phyloP scores from a whole-genome alignment of 371 early-diverging fungal genomes.

The Encephalitozoon romaleae region DNA sequence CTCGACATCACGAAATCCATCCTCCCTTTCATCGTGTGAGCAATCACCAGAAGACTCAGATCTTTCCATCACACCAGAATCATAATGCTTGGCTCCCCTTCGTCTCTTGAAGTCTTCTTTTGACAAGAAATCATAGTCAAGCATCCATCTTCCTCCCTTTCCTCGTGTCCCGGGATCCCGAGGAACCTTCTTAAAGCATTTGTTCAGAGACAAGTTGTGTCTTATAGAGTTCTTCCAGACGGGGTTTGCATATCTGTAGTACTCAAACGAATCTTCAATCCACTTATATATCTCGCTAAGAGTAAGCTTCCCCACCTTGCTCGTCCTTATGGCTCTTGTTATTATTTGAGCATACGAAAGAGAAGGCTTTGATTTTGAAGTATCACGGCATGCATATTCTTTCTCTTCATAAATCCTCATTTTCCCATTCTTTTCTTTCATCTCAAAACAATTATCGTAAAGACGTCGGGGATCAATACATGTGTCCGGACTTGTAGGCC shows the following conservation, averaged over 20 bases:
- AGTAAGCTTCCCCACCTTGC: conserved; percentile 42
- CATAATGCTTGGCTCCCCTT: not conserved
- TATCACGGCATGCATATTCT: not conserved
- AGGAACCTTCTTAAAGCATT: conserved; percentile 59
- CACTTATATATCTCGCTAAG: conserved; percentile 59
- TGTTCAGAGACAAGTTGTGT: conserved; percentile 61
- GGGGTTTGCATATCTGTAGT: conserved; percentile 54
- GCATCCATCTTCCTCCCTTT: conserved; percentile 59
- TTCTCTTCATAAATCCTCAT: not conserved
- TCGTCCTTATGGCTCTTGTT: conserved; percentile 47
- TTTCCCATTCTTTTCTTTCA: not conserved
- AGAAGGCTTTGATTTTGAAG: conserved; percentile 43
- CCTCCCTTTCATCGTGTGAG: not conserved
- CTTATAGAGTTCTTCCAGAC: conserved; percentile 62
- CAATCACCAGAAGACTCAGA: not conserved
- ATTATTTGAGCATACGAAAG: conserved; percentile 60
- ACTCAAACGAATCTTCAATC: conserved; percentile 57
- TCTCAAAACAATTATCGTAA: not conserved
- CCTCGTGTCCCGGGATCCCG: conserved; percentile 47
- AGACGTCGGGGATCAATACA: conserved; percentile 28
- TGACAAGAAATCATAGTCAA: conserved; percentile 20
- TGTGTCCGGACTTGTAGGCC: not conserved
- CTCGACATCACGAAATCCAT: not conserved
- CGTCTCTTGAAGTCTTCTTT: conserved; percentile 17
- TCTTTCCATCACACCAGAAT: not conserved